Conservation (phyloP, 495 filamentous ascomycete species). For the Filosporella fistucella region DNA sequence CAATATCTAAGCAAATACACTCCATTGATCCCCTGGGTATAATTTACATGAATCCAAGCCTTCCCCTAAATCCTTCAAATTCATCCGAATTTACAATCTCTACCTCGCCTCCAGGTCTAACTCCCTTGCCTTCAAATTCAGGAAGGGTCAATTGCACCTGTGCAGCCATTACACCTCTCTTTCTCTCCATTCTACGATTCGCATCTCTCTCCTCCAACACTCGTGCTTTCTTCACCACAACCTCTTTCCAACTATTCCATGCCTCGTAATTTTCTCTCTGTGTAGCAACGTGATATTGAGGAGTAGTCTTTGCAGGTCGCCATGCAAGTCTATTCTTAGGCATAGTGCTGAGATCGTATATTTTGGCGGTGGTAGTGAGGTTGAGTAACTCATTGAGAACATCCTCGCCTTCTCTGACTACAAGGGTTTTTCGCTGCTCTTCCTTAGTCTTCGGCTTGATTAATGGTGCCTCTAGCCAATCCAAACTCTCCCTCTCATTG, state of each 20-base stretch:
- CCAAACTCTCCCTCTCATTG: conserved; percentile 53
- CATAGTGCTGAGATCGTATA: conserved; percentile 48
- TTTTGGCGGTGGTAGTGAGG: conserved; percentile 52
- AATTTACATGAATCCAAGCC: conserved; percentile 27
- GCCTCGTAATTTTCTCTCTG: conserved; percentile 57
- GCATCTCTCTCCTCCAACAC: conserved; percentile 26
- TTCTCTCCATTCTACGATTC: conserved; percentile 21
- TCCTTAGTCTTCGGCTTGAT: conserved; percentile 39
- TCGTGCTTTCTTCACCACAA: conserved; percentile 38
- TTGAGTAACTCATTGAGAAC: conserved; percentile 67
- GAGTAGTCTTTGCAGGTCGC: conserved; percentile 54
- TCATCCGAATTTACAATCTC: conserved; percentile 32
- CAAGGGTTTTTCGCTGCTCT: conserved; percentile 52
- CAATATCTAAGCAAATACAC: neutral
- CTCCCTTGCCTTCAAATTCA: conserved; percentile 30
- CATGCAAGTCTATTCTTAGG: conserved; percentile 52
- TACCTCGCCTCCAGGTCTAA: conserved; percentile 21
- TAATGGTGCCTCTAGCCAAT: conserved; percentile 66
- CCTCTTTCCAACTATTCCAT: conserved; percentile 57
- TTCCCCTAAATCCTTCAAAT: conserved; percentile 30
- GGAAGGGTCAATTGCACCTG: conserved; percentile 42
- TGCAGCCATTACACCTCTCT: conserved; percentile 36
- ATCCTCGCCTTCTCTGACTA: conserved; percentile 64
- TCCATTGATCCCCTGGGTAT: conserved; percentile 16
- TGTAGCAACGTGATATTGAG: conserved; percentile 53